These are phyloP conservation scores for Cercospora citrullina DNA, from an alignment of 2,329 filamentous ascomycete genomes.

Conservation along the genomic window DNA sequence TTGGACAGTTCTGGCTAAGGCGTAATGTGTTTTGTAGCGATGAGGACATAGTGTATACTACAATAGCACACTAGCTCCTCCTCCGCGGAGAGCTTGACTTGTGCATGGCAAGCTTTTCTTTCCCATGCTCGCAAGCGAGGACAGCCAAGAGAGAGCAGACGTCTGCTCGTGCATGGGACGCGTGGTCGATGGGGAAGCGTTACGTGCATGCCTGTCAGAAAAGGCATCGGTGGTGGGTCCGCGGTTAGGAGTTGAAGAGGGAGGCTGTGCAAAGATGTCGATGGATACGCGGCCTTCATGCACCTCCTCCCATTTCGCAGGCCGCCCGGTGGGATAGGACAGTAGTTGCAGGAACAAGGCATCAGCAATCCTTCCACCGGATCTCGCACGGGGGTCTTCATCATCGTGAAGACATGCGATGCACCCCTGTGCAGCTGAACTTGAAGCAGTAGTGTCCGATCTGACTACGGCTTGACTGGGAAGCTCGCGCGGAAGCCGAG, in stretches of 20 bases:
- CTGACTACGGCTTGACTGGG: neutral
- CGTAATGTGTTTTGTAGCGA: neutral
- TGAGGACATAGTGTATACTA: neutral
- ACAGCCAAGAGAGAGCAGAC: neutral
- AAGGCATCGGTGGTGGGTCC: neutral
- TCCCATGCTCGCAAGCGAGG: constrained; percentile 1
- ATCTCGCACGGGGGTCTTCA: neutral
- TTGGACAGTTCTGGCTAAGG: neutral
- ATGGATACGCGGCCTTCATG: neutral
- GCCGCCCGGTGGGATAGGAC: neutral
- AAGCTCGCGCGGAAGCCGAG: neutral
- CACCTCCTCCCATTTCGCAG: neutral
- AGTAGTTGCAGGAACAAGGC: neutral
- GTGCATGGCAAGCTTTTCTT: neutral
- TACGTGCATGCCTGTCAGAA: neutral
- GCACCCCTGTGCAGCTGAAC: constrained; percentile 1
- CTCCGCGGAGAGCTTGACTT: constrained; percentile 24
- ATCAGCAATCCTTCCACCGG: neutral
- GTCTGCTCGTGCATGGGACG: neutral
- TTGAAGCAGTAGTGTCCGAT: neutral
- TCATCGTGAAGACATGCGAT: neutral
- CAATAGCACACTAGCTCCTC: constrained; percentile 7
- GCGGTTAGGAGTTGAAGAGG: neutral
- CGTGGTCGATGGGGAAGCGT: constrained; percentile 3
- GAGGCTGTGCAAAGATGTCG: neutral